These are phyloP conservation scores for Groenewaldozyma auringiensis DNA, from an alignment of 1,139 yeast species.

Conservation along the genomic window DNA sequence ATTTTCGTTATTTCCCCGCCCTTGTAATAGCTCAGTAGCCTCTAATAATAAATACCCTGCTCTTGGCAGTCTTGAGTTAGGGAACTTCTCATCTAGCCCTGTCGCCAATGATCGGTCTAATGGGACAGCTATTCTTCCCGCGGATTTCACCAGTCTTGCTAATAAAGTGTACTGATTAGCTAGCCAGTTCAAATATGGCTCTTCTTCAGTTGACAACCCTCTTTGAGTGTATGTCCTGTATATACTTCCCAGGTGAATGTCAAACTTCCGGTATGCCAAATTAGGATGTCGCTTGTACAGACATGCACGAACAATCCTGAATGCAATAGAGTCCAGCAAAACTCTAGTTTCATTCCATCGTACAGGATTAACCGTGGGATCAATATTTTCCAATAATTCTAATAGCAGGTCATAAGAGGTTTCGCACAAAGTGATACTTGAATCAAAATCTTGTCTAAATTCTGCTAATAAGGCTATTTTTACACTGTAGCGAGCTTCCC, in stretches of 20 bases:
- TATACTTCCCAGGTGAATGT: slow-evolving; percentile 49
- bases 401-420: slow-evolving; percentile 42
- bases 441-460: slow-evolving; percentile 40
- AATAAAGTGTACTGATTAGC: slow-evolving; percentile 45
- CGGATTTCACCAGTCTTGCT: slow-evolving; percentile 44
- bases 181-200: slow-evolving; percentile 33
- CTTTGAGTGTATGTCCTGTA: slow-evolving; percentile 27
- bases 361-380: slow-evolving; percentile 14
- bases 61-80: slow-evolving; percentile 37
- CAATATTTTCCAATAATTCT: slow-evolving; percentile 31
- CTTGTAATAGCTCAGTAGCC: slow-evolving; percentile 30
- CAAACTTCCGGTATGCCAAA: slow-evolving; percentile 55
- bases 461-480: slow-evolving; percentile 45
- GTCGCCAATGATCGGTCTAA: slow-evolving; percentile 30
- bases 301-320: slow-evolving; percentile 56
- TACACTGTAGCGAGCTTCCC: slow-evolving; percentile 45
- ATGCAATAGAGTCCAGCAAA: slow-evolving; percentile 52
- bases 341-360: slow-evolving; percentile 41
- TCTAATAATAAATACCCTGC: slow-evolving; percentile 41
- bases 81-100: slow-evolving; percentile 21
- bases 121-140: slow-evolving; percentile 41
- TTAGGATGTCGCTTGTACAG: slow-evolving; percentile 55
- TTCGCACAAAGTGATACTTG: slow-evolving; percentile 42
- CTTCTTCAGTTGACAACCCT: slow-evolving; percentile 23
- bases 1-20: slow-evolving; percentile 8